Percentiles rank a stretch among this genome's conserved stretches.
These are phyloP conservation scores for Sugiyamaella qingdaonensis DNA, from an alignment of 805 yeast species.

Conservation along the genomic window DNA sequence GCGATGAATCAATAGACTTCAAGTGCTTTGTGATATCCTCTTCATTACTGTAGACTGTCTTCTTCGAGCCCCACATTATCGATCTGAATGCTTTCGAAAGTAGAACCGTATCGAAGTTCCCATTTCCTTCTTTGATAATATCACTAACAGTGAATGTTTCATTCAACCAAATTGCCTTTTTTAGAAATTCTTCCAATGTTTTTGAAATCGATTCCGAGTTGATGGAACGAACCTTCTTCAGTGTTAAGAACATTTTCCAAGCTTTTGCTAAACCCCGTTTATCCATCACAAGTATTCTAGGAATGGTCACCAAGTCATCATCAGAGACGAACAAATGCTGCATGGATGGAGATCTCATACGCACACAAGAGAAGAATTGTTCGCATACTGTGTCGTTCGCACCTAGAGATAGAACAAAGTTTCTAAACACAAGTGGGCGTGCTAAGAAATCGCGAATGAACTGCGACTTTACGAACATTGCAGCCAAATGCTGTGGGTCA, in stretches of 20 bases:
- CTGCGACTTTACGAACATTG: not conserved
- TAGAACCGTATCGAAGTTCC: conserved; percentile 5
- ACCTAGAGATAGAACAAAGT: not conserved
- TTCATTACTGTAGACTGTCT: conserved; percentile 2
- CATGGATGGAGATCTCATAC: not conserved
- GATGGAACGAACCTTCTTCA: not conserved
- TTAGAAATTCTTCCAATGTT: conserved; percentile 6
- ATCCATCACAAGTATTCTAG: not conserved
- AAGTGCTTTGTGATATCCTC: conserved; percentile 7
- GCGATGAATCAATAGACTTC: conserved; percentile 14
- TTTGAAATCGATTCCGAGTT: not conserved
- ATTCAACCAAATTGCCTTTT: conserved; percentile 5
- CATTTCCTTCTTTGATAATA: conserved; percentile 17
- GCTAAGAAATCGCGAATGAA: not conserved
- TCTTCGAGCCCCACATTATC: conserved; percentile 25
- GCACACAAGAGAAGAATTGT: not conserved
- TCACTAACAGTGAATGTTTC: conserved; percentile 9
- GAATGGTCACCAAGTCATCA: conserved; percentile 1
- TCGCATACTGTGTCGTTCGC: not conserved
- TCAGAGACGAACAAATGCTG: not conserved
- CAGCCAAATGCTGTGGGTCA: conserved; percentile 1
- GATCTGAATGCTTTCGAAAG: conserved; percentile 26
- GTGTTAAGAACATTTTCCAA: not conserved
- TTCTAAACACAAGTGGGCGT: not conserved
- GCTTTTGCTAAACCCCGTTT: not conserved